These are phyloP conservation scores for Alternaria arbusti DNA, from an alignment of 2,329 filamentous ascomycete species.

Conservation along the genomic window DNA sequence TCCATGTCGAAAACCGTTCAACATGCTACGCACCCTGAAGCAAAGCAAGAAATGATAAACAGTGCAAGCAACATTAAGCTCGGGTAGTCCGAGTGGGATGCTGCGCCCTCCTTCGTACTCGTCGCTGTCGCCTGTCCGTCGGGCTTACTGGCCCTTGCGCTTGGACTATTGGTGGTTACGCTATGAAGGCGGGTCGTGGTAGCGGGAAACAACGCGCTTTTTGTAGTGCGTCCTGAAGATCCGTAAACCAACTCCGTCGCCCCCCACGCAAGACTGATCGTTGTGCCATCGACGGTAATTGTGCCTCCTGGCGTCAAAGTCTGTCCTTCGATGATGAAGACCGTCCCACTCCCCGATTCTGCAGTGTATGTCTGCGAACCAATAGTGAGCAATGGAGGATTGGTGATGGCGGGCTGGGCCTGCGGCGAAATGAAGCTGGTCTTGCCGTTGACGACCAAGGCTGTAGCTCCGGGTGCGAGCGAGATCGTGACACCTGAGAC, in stretches of 20 bases:
- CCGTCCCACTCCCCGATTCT: slow-evolving; percentile 31
- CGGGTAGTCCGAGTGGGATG: neutral
- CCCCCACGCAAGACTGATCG: slow-evolving; percentile 42
- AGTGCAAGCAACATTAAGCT: neutral
- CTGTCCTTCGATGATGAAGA: slow-evolving; percentile 47
- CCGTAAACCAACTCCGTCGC: slow-evolving; percentile 49
- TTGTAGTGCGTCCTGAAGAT: slow-evolving; percentile 39
- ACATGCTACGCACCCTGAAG: neutral
- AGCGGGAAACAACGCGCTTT: slow-evolving; percentile 49
- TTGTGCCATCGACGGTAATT: slow-evolving; percentile 41
- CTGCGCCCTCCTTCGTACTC: slow-evolving; percentile 5
- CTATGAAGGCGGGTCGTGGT: slow-evolving; percentile 34
- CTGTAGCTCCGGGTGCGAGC: slow-evolving; percentile 35
- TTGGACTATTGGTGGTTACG: slow-evolving; percentile 8
- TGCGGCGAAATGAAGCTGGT: slow-evolving; percentile 38
- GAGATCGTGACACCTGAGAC: slow-evolving; percentile 38
- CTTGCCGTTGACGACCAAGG: slow-evolving; percentile 41
- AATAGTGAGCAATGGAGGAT: slow-evolving; percentile 43
- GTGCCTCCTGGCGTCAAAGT: slow-evolving; percentile 49
- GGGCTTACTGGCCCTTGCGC: slow-evolving; percentile 19
- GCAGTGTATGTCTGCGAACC: slow-evolving; percentile 39
- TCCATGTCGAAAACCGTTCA: neutral
- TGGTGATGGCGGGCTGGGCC: slow-evolving; percentile 25
- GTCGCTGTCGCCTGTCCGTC: slow-evolving; percentile 17
- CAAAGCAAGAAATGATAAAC: neutral